Percentiles rank a stretch among this genome's conserved stretches.
Conservation (phyloP, 768 basidiomycete genomes). For the Strobilomyces dryophilus region DNA sequence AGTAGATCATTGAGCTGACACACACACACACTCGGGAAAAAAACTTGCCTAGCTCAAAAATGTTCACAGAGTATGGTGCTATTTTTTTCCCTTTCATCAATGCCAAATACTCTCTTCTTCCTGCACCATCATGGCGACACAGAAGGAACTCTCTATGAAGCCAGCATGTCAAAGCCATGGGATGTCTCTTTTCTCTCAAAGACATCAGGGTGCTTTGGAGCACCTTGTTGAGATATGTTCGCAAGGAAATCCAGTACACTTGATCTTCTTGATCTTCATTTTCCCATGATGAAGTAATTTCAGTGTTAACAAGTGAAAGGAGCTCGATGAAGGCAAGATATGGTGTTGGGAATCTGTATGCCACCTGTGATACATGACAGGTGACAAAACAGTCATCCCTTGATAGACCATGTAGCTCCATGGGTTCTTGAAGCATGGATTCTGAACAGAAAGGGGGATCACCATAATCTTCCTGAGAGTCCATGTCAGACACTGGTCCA, state of each 20-base stretch:
- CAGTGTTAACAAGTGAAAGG: not conserved
- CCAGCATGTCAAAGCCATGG: not conserved
- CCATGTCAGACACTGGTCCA: too few relatives aligned
- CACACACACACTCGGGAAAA: not conserved
- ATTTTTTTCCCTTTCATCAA: not conserved
- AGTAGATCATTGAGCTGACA: not conserved
- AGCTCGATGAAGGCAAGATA: too few relatives aligned
- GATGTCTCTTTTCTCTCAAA: not conserved
- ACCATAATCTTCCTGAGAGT: too few relatives aligned
- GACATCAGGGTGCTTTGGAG: not conserved
- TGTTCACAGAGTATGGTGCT: not conserved
- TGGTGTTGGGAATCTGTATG: too few relatives aligned
- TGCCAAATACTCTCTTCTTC: not conserved
- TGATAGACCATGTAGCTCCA: too few relatives aligned
- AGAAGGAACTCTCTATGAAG: conserved; percentile 10
- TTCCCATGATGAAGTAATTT: not conserved
- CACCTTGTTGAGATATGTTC: not conserved
- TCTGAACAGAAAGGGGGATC: too few relatives aligned
- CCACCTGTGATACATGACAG: too few relatives aligned
- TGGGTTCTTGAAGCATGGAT: too few relatives aligned
- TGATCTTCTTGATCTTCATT: not conserved
- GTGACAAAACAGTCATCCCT: too few relatives aligned
- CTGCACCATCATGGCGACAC: not conserved
- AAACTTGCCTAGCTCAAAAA: not conserved
- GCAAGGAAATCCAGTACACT: conserved; percentile 1